Evolutionary conservation across 2,329 filamentous ascomycete genomes (phyloP), one percentile per base, ranked within the genome.

Genomic region (Aspergillus pseudoterreus): DNA sequence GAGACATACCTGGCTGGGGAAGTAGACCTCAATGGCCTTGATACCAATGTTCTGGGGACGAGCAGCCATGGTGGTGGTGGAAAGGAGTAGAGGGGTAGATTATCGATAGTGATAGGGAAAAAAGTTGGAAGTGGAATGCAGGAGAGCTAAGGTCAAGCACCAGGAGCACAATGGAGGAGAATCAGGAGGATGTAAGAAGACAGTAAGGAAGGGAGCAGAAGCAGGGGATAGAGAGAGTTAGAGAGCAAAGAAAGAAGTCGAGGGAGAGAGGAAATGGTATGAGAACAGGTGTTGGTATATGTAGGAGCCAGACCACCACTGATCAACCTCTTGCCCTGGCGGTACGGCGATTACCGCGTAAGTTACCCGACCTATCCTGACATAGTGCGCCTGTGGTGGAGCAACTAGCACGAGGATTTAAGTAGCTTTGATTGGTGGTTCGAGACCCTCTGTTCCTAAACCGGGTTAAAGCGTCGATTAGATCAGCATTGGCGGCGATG

Each of bases 11-110:
- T 92, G 89, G 73, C 81, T 88, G 60, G 89, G 89, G 70, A 90
- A 89, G 75, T 94, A 94, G 70, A 94, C 83, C 73, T 94, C 89
- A 74, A 94, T 89, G 86, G 88, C 89, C 80, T 94, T 92, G 72
- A 94, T 91, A 82, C 89, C 89, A 74, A 94, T 86, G 77, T 92
- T 92, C 75, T 91, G 84, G 60, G 89, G 87, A 75, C 87, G 86
- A 63, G 85, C 72, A 69, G 87, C 82, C 87, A 91, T 92, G 61
- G 58, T 74, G 63, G 58, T 55, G 56, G 61, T 57, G 57, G 54
- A 39, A n/a, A 10, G 47, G 45, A 24, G 32, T 33, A 54, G 39
- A 53, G 50, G 17, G 15, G 53, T 47, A 51, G 43, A 44, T 36
- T 35, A 35, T 50, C 21, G 33, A 45, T 36, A 44, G 45, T 51